Base-by-base conservation (phyloP, 2,329 filamentous ascomycete genomes). In the Biscogniauxia marginata region DNA sequence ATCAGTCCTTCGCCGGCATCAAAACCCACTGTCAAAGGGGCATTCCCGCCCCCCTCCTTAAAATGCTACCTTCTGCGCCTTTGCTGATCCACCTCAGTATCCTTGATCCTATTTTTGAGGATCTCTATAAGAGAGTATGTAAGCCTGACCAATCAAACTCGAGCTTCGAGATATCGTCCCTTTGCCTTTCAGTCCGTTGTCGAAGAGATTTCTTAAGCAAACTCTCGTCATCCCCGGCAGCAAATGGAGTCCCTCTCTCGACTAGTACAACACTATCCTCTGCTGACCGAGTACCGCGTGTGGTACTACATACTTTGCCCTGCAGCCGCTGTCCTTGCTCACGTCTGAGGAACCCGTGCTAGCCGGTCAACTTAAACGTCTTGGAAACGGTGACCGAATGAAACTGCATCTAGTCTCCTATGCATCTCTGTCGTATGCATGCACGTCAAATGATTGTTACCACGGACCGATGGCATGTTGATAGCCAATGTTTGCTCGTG, bases 351-450 rank as follows among this genome's bases (percentile, higher is more conserved):
- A 19, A 34, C 13, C 48, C 48, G 48, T 49, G 48, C n/a, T 49
- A 49, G 48, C 48, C 24, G 48, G 25, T 23, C 8, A 49, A 23
- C 46, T 48, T 48, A 22, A 48, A 24, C 46, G 46, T 22, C 55
- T 57, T 56, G 52, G 54, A 53, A 58, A 63, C 61, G 60, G 59
- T 59, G 61, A 57, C 61, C 62, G 59, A n/a, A 63, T 53, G 49
- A 60, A 61, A 60, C 59, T 62, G 56, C 58, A 59, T 59, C 53
- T 58, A 61, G 49, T 56, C 60, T 65, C 62, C 64, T 67, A 39
- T 39, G 65, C 65, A 64, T 60, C 62, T 63, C 49, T 61, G 60
- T 65, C 63, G 63, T 58, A 64, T 64, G 61, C 65, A 65, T 64
- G 61, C 59, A 67, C 57, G 64, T 64, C 63, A 63, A 62, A 59